Base-by-base conservation (phyloP, 768 basidiomycete genomes). In the Lactifluus volemus region DNA sequence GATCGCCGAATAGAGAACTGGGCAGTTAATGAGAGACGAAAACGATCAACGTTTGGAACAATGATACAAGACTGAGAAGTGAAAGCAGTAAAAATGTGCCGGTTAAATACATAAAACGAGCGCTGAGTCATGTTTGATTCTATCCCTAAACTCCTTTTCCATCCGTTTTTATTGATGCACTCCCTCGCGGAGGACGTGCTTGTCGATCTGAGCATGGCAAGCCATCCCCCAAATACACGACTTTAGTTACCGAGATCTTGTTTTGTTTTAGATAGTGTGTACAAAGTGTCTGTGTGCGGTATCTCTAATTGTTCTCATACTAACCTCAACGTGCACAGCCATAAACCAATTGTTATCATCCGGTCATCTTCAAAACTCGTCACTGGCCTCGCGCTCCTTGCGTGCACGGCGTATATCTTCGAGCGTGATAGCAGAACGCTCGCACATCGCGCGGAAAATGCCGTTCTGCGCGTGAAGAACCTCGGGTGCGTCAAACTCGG, bases 381-480 rank as follows among this genome's bases (percentile, higher is more conserved):
- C 56, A 7, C 30, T 48, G 6, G 34, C 47, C 53, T 58, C 65
- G 39, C 52, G 61, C 42, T 59, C 63, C 59, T 73, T 73, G 29
- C 67, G 72, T 12, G 76, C 77, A 32, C 60, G 70, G 58, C 69
- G 72, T 60, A 93, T 83, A 70, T 94, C 92, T 41, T 86, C 83
- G 11, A 86, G 69, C 15, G 82, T 78, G 63, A 94, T 89, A 36
- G 81, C 81, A n/a, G 88, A 89, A 59, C 83, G 83, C 32, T 90
- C 85, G 68, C 91, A 93, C 91, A 96, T 94, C 49, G 84, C 82
- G 42, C 83, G 80, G 77, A 95, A 95, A 65, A 91, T 85, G 1
- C 89, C 84, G 53, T 80, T 76, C 3, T 75, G 61, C 7, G 71
- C 66, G 72, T 82, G 92, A 17, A 95, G 72, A 47, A 77, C 80